Percentiles rank a stretch among this genome's conserved stretches.
Evolutionary conservation across 768 basidiomycete genomes (phyloP).

Genomic region (Artomyces pyxidatus): DNA sequence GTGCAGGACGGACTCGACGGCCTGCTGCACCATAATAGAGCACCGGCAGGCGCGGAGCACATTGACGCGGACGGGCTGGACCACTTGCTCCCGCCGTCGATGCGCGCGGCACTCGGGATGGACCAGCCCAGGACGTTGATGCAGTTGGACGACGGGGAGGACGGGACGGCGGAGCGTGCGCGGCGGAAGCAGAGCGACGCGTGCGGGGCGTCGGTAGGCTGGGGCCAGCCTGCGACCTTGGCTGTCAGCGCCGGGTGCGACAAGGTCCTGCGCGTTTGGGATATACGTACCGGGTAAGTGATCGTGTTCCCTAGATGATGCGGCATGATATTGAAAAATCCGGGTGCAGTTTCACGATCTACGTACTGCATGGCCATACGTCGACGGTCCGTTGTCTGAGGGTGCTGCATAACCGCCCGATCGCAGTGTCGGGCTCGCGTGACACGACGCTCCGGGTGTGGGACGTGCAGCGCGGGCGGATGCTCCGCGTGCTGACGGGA

Average conservation of each 20-base stretch:
- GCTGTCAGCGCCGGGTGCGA: conserved; percentile 94
- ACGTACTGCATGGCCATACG: conserved; percentile 74
- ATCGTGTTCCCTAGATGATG: neutral
- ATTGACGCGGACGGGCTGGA: conserved; percentile 11
- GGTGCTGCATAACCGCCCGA: conserved; percentile 76
- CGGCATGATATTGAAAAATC: neutral
- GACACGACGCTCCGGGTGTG: conserved; percentile 85
- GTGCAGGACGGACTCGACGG: conserved; percentile 5
- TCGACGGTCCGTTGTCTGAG: conserved; percentile 90
- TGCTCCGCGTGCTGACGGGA: conserved; percentile 59
- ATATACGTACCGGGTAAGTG: conserved; percentile 72
- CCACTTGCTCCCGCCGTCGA: conserved; percentile 28
- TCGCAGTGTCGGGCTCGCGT: conserved; percentile 86
- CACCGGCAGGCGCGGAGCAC: conserved; percentile 8
- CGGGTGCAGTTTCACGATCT: conserved; percentile 30
- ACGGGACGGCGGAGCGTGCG: neutral
- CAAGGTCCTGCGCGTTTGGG: conserved; percentile 87
- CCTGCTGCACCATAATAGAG: conserved; percentile 10
- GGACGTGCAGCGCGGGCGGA: conserved; percentile 79
- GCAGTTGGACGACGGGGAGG: conserved; percentile 10
- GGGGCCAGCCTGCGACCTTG: conserved; percentile 79
- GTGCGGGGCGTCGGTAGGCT: conserved; percentile 70
- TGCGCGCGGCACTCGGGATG: conserved; percentile 45
- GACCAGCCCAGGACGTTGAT: conserved; percentile 21
- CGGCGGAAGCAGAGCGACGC: conserved; percentile 30